Evolutionary conservation across 2,329 filamentous ascomycete species (phyloP).

Genomic region (Diplodia sapinea): DNA sequence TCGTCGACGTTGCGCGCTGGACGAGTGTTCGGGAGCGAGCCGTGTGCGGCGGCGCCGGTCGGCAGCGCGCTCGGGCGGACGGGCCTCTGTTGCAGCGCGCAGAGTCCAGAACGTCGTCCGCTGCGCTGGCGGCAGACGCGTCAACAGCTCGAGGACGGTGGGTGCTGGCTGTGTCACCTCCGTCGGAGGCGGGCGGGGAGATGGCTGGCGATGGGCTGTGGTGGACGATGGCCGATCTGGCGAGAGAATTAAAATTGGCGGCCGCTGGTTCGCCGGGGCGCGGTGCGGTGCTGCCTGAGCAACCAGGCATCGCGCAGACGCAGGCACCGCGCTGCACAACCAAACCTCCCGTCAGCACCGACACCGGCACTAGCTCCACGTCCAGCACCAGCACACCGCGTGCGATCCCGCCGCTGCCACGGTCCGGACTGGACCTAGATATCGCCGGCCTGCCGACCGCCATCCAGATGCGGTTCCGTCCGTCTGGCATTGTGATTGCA

Average conservation of each 20-base stretch:
- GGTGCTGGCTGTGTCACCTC: conserved; percentile 22
- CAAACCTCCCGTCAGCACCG: not conserved
- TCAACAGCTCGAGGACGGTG: conserved; percentile 16
- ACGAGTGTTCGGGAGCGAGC: conserved; percentile 29
- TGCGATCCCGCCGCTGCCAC: conserved; percentile 11
- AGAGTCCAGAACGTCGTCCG: not conserved
- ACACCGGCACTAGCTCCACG: not conserved
- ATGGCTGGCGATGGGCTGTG: not conserved
- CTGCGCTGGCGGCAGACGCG: conserved; percentile 22
- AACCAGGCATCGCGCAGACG: conserved; percentile 1
- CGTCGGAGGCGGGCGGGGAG: conserved; percentile 4
- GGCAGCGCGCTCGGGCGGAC: conserved; percentile 16
- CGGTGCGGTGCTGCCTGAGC: not conserved
- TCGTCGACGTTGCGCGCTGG: conserved; percentile 28
- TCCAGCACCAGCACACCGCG: not conserved
- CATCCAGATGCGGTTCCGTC: not conserved
- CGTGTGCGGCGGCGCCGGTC: conserved; percentile 24
- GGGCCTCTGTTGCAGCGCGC: conserved; percentile 1
- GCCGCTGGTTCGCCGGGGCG: conserved; percentile 4
- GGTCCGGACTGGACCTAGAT: not conserved
- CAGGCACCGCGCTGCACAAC: conserved; percentile 11
- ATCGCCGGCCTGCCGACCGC: conserved; percentile 20
- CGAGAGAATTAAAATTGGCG: not conserved
- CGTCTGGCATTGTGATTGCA: not conserved
- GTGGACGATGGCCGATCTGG: conserved; percentile 9